A percentile compares a stretch with the other conserved stretches of the same genome.
Conservation (phyloP, 345 rosid genomes). For the Acer negundo region DNA sequence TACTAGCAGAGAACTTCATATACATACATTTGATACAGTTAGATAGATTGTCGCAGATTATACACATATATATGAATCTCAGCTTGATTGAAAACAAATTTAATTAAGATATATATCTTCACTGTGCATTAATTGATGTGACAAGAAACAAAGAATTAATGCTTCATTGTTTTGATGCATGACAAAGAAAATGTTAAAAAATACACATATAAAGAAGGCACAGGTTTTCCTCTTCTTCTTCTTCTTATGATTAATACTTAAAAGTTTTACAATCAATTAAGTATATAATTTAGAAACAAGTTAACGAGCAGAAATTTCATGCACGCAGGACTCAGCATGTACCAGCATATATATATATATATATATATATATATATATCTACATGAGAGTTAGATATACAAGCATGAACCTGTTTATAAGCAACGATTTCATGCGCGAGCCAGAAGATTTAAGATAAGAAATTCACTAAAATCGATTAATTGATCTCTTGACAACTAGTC, state of each 20-base stretch:
- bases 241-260: neutral
- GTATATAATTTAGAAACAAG: neutral
- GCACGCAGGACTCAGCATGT: neutral
- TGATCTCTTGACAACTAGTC: constrained; percentile 1
- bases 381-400: neutral
- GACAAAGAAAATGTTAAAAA: too few species aligned
- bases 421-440: neutral
- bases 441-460: constrained; percentile 9
- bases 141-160: too few species aligned
- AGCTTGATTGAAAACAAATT: too few species aligned
- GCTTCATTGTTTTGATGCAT: too few species aligned
- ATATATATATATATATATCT: too few species aligned
- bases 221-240: neutral
- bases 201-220: neutral
- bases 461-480: constrained; percentile 1
- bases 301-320: neutral
- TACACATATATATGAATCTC: too few species aligned
- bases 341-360: neutral
- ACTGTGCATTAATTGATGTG: too few species aligned
- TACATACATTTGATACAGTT: too few species aligned
- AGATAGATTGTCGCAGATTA: too few species aligned
- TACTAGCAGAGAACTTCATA: too few species aligned
- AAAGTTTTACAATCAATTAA: neutral
- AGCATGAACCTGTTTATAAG: neutral
- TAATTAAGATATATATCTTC: too few species aligned